phyloP scores from a whole-genome alignment of 352 stramenopile species.

The Saprolegnia diclina region DNA sequence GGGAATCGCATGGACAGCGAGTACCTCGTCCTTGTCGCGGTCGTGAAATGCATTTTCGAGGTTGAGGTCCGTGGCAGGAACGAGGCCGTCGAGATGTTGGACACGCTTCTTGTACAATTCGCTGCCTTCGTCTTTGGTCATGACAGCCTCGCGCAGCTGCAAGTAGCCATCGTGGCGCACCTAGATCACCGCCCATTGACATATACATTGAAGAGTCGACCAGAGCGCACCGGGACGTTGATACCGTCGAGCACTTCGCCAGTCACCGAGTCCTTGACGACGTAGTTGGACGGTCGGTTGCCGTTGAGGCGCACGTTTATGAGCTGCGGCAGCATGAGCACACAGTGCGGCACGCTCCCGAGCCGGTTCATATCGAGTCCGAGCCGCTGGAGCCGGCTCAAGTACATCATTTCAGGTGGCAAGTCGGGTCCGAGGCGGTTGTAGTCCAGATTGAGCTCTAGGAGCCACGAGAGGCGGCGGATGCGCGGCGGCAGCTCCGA shows the following conservation, averaged over 20 bases:
- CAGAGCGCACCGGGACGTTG: constrained; percentile 10
- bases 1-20: background rate
- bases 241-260: constrained; percentile 19
- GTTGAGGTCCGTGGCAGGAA: constrained; percentile 4
- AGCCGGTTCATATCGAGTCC: constrained; percentile 59
- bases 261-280: constrained; percentile 20
- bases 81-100: constrained; percentile 9
- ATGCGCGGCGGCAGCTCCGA: constrained; percentile 40
- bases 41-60: constrained; percentile 18
- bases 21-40: constrained; percentile 24
- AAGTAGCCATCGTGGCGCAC: constrained; percentile 23
- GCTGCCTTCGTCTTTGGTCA: background rate
- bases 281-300: constrained; percentile 32
- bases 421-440: constrained; percentile 44
- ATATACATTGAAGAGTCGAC: background rate
- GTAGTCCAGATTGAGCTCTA: constrained; percentile 61
- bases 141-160: constrained; percentile 15
- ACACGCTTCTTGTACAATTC: background rate
- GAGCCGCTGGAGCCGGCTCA: constrained; percentile 49
- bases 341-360: constrained; percentile 25
- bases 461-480: constrained; percentile 47
- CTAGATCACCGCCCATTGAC: background rate
- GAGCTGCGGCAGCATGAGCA: constrained; percentile 36
- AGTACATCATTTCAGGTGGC: constrained; percentile 35
- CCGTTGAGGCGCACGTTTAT: constrained; percentile 46